A percentile compares a stretch with the other conserved stretches of the same genome.
Evolutionary conservation across 164 flowering plant species (phyloP).

Genomic region (Cinnamomum chago): DNA sequence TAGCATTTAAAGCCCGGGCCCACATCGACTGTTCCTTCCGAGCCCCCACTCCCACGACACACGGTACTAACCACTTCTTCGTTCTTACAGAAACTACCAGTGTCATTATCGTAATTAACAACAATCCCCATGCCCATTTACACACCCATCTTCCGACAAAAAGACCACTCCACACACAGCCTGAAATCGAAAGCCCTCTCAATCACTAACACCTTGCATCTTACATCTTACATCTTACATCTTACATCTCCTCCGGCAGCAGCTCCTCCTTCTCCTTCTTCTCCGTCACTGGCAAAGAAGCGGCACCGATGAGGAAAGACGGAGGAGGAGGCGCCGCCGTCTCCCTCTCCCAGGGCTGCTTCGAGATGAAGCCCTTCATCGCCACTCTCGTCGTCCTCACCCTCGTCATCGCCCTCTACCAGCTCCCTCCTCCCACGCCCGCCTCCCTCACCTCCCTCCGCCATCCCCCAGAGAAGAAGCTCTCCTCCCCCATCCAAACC

Average conservation of each 20-base stretch:
- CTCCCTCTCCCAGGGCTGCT: constrained; percentile 22
- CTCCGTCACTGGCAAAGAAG: neutral
- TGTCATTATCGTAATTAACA: too few species aligned
- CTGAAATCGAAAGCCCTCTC: too few species aligned
- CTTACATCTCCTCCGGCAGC: neutral
- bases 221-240: too few species aligned
- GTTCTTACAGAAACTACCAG: too few species aligned
- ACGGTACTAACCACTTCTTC: too few species aligned
- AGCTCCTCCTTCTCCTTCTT: neutral
- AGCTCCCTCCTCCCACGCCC: constrained; percentile 44
- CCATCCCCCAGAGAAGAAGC: constrained; percentile 21
- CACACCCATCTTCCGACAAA: too few species aligned
- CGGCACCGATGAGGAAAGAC: constrained; percentile 1
- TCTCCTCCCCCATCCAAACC: constrained; percentile 11
- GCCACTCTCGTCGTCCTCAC: constrained; percentile 44
- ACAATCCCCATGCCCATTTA: too few species aligned
- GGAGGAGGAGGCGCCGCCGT: constrained; percentile 12
- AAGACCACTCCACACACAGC: too few species aligned
- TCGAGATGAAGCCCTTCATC: constrained; percentile 53
- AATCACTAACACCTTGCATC: too few species aligned
- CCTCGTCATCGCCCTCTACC: constrained; percentile 46
- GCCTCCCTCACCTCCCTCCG: constrained; percentile 19
- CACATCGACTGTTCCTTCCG: too few species aligned
- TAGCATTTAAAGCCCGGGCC: too few species aligned
- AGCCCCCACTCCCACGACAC: too few species aligned